phyloP scores from a whole-genome alignment of 306 rosid species.

The Casuarina cunninghamiana region DNA sequence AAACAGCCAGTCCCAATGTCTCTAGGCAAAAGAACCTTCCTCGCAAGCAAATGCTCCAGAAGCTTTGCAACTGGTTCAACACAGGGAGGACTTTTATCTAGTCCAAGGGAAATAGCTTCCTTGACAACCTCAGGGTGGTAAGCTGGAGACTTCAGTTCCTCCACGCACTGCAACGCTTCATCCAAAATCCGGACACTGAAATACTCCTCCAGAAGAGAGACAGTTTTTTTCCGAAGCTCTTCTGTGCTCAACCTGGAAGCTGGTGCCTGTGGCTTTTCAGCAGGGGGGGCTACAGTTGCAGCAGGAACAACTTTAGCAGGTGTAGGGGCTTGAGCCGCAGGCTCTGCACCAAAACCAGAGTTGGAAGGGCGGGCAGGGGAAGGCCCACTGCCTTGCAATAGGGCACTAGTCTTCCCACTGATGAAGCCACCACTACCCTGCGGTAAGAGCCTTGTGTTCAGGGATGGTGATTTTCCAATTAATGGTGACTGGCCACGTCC shows the following conservation, averaged over 20 bases:
- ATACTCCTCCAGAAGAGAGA: slow-evolving; percentile 79
- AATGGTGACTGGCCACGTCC: slow-evolving; percentile 73
- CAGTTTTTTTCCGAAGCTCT: slow-evolving; percentile 56
- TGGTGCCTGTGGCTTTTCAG: slow-evolving; percentile 61
- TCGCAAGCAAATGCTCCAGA: slow-evolving; percentile 50
- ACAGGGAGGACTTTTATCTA: slow-evolving; percentile 71
- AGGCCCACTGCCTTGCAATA: slow-evolving; percentile 68
- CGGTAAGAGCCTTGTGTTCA: slow-evolving; percentile 73
- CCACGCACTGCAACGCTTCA: slow-evolving; percentile 88
- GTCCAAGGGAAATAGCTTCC: slow-evolving; percentile 76
- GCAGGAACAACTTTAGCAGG: slow-evolving; percentile 47
- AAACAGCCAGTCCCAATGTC: slow-evolving; percentile 78
- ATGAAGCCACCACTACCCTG: slow-evolving; percentile 78
- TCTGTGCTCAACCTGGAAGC: slow-evolving; percentile 44
- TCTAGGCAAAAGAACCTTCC: slow-evolving; percentile 52
- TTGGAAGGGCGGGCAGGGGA: slow-evolving; percentile 52
- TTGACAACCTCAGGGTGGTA: slow-evolving; percentile 85
- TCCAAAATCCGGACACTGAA: slow-evolving; percentile 65
- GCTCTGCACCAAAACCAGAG: slow-evolving; percentile 38
- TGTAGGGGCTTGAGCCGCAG: slow-evolving; percentile 44
- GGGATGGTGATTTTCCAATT: slow-evolving; percentile 50
- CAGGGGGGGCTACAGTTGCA: slow-evolving; percentile 8
- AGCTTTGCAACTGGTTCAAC: slow-evolving; percentile 68
- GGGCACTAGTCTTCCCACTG: slow-evolving; percentile 76
- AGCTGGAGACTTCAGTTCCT: slow-evolving; percentile 75